Evolutionary conservation across 306 rosid species (phyloP).

Genomic region (Lathyrus oleraceus): DNA sequence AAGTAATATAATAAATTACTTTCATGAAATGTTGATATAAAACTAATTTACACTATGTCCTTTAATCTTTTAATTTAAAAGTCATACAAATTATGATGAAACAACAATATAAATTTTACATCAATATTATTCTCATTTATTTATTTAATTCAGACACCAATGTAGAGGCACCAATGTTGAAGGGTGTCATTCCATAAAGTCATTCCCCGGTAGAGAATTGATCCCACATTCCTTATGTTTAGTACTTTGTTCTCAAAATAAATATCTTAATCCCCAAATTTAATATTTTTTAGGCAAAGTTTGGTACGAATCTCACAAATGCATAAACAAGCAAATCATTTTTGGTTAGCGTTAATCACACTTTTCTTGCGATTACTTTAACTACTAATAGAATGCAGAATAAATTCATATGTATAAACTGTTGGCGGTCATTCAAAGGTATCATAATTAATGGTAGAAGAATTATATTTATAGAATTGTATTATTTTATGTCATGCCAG

Average conservation of each 20-base stretch:
- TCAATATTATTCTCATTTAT: no score
- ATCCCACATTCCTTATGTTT: slow-evolving; percentile 58
- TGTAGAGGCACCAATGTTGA: not conserved
- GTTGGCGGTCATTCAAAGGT: slow-evolving; percentile 28
- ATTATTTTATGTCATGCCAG: not conserved
- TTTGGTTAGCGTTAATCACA: slow-evolving; percentile 32
- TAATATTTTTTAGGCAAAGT: slow-evolving; percentile 42
- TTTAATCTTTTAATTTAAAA: no score
- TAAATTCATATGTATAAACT: slow-evolving; percentile 39
- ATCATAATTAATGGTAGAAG: slow-evolving; percentile 12
- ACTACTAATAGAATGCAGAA: slow-evolving; percentile 45
- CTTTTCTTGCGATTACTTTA: slow-evolving; percentile 35
- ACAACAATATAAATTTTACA: no score
- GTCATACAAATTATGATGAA: no score
- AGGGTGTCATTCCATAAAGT: not conserved
- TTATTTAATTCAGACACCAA: no score
- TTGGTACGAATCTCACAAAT: slow-evolving; percentile 44
- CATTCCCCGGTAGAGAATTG: not conserved
- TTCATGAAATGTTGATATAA: no score
- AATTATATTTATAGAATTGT: not conserved
- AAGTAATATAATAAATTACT: no score
- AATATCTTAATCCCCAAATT: slow-evolving; percentile 33
- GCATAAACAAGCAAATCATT: slow-evolving; percentile 34
- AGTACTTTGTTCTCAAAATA: slow-evolving; percentile 53
- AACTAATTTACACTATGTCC: no score